Evolutionary conservation across 495 filamentous ascomycete species (phyloP).

Genomic region (Daldinia bambusicola): DNA sequence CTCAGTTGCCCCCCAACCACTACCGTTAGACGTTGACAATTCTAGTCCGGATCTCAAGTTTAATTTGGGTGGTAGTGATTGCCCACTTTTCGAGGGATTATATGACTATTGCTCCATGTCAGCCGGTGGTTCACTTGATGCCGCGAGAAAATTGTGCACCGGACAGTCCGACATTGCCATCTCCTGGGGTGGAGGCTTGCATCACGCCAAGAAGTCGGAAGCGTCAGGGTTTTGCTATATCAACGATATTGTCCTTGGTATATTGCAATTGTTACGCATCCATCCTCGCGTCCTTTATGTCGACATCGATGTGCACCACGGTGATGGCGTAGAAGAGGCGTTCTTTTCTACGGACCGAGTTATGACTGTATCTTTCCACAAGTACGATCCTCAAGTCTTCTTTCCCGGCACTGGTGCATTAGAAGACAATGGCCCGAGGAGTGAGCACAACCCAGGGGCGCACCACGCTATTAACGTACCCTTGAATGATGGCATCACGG

Average conservation of each 20-base stretch:
- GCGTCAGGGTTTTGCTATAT: conserved; percentile 98
- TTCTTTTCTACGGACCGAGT: conserved; percentile 97
- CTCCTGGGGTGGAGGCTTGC: conserved; percentile 99
- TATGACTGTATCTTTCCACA: conserved; percentile 96
- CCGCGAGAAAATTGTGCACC: conserved; percentile 86
- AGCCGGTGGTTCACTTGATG: conserved; percentile 87
- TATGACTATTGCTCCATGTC: conserved; percentile 96
- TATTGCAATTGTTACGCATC: conserved; percentile 86
- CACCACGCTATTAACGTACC: conserved; percentile 97
- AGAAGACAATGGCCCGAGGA: conserved; percentile 86
- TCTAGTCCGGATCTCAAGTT: conserved; percentile 67
- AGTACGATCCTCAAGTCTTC: conserved; percentile 88
- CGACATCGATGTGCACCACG: conserved; percentile 98
- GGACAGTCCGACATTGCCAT: conserved; percentile 93
- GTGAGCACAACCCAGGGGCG: conserved; percentile 87
- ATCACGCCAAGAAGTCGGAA: conserved; percentile 95
- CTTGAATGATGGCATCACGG: conserved; percentile 93
- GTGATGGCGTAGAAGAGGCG: conserved; percentile 95
- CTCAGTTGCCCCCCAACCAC: conserved; percentile 60
- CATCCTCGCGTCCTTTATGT: conserved; percentile 95
- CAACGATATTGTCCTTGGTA: conserved; percentile 97
- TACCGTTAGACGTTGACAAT: conserved; percentile 61
- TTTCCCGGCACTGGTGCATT: conserved; percentile 96
- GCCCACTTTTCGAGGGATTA: conserved; percentile 94
- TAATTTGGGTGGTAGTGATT: conserved; percentile 90